These are phyloP conservation scores for Guyanaporus albipodus DNA, from an alignment of 768 basidiomycete genomes.

Conservation along the genomic window DNA sequence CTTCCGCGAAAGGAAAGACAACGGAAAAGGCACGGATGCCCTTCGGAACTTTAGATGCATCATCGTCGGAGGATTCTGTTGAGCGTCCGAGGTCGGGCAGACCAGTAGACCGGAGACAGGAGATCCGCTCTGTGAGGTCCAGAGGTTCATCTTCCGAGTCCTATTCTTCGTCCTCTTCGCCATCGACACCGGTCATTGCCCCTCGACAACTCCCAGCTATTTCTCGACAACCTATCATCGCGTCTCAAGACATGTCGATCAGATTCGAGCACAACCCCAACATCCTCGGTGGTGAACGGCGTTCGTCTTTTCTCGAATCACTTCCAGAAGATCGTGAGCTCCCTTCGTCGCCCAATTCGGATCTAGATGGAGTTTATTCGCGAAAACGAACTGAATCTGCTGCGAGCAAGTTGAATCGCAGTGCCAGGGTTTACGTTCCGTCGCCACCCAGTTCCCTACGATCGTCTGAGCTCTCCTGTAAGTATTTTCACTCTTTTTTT, in stretches of 20 bases:
- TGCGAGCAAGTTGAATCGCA: slow-evolving; percentile 16
- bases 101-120: slow-evolving; percentile 3
- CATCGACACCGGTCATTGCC: slow-evolving; percentile 18
- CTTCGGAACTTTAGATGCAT: slow-evolving; percentile 12
- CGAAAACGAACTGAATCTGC: slow-evolving; percentile 19
- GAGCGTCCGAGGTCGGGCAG: slow-evolving; percentile 6
- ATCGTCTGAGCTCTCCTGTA: slow-evolving; percentile 13
- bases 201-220: slow-evolving; percentile 15
- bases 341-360: slow-evolving; percentile 16
- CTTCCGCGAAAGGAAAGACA: slow-evolving; percentile 15
- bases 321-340: slow-evolving; percentile 52
- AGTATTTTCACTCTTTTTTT: neutral
- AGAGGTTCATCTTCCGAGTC: slow-evolving; percentile 26
- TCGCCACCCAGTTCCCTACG: slow-evolving; percentile 4
- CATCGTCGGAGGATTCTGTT: slow-evolving; percentile 24
- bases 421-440: slow-evolving; percentile 17
- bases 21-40: neutral
- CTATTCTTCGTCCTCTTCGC: slow-evolving; percentile 24
- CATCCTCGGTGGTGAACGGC: slow-evolving; percentile 12
- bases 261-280: slow-evolving; percentile 31
- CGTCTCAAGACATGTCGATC: slow-evolving; percentile 20
- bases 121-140: slow-evolving; percentile 9
- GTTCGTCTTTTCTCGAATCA: slow-evolving; percentile 35
- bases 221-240: slow-evolving; percentile 21
- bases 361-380: neutral